These are phyloP conservation scores for Fusarium sp. DNA, from an alignment of 2,329 filamentous ascomycete genomes.

Conservation along the genomic window DNA sequence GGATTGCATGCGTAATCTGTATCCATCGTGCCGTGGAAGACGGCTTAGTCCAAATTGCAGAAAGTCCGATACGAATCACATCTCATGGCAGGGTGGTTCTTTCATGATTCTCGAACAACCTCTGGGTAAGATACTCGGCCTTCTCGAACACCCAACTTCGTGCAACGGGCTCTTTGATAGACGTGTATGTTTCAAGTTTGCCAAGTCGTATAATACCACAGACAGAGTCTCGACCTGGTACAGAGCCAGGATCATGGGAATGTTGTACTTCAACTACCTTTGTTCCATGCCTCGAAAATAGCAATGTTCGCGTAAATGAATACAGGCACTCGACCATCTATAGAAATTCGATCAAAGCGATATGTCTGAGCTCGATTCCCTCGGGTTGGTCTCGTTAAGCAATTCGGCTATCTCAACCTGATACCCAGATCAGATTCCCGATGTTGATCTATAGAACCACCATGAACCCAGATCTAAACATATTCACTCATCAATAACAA, in stretches of 20 bases:
- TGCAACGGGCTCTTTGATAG: neutral
- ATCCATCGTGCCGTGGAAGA: neutral
- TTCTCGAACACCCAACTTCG: neutral
- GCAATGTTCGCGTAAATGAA: neutral
- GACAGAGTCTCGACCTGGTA: neutral
- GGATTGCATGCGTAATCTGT: neutral
- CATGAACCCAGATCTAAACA: neutral
- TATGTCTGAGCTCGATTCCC: neutral
- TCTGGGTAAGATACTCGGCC: constrained; percentile 34
- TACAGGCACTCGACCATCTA: neutral
- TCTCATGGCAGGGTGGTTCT: neutral
- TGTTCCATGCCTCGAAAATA: constrained; percentile 14
- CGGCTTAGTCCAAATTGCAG: neutral
- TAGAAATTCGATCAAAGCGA: neutral
- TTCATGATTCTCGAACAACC: neutral
- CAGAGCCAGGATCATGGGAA: too few species aligned
- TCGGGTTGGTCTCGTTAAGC: neutral
- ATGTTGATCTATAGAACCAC: neutral
- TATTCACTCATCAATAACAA: neutral
- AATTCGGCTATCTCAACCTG: neutral
- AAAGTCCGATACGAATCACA: neutral
- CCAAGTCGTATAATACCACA: neutral
- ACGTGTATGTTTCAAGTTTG: neutral
- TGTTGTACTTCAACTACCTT: neutral
- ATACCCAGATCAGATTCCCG: neutral